Base-by-base conservation (phyloP, 2,329 filamentous ascomycete genomes). In the Penicillium sp. region DNA sequence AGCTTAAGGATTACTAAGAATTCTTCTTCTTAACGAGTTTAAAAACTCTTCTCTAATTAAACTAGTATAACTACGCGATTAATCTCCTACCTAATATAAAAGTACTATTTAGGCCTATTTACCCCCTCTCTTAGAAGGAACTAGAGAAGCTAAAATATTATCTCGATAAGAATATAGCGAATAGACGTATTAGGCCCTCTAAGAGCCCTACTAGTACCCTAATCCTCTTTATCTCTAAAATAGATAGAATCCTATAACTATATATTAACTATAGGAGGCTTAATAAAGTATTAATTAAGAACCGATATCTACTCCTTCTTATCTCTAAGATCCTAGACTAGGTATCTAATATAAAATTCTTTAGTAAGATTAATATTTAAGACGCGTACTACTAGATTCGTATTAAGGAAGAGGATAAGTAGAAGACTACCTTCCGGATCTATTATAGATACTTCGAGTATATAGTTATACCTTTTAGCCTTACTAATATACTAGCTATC, bases 261-360 rank as follows among this genome's bases (percentile, higher is more conserved):
- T 46, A 39, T 34, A 34, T 46, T 3, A 9, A 46, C 8, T 46
- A 46, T 18, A n/a, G n/a, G 32, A 13, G 36, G 12, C 26, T 40
- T 34, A 40, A 46, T 40, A 13, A 33, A 4, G 27, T 46, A 24
- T 39, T 25, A 27, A 27, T 46, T 24, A 46, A 46, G 13, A 46
- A 46, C 33, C 12, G 25, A 1, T 46, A 46, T 12, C 34, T 5
- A 2, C 12, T 36, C 12, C 34, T 5, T 2, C 12, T 36, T 36
- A 45, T 45, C 9, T 45, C 8, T 3, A 24, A 45, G 9, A 45
- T 45, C n/a, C 25, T 45, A 1, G 24, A 45, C 18, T 2, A 24
- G 6, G 5, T 44, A 32, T 2, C 9, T 7, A 32, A 32, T 3
- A 3, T 3, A 7, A 32, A 32, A 32, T 32, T 7, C 9, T 32